Evolutionary conservation across 2,329 filamentous ascomycete species (phyloP).

Genomic region (Verticillium nubilum): DNA sequence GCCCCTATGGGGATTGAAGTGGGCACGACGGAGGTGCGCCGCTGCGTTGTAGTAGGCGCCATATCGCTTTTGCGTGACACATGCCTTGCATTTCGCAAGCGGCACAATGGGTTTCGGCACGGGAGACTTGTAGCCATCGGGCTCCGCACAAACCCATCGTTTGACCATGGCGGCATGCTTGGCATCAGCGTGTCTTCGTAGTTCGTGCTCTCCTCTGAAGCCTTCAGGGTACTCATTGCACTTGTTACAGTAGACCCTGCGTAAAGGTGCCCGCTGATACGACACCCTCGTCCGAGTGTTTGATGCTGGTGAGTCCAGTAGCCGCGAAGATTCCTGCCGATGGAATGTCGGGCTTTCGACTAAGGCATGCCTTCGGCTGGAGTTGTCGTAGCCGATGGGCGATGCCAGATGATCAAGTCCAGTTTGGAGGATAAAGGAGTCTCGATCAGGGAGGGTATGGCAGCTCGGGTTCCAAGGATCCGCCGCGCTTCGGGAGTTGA

Average conservation of each 20-base stretch:
- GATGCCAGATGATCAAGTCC: constrained; percentile 23
- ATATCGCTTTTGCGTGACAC: constrained; percentile 50
- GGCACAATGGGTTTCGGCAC: constrained; percentile 45
- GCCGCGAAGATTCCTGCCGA: constrained; percentile 28
- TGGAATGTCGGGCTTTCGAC: constrained; percentile 38
- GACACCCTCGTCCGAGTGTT: constrained; percentile 31
- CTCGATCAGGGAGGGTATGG: constrained; percentile 18
- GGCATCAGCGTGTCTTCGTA: constrained; percentile 60
- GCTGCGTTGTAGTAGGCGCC: constrained; percentile 56
- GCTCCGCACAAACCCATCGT: constrained; percentile 52
- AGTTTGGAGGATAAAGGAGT: constrained; percentile 19
- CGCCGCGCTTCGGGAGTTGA: constrained; percentile 30
- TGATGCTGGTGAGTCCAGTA: constrained; percentile 36
- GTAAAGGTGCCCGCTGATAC: constrained; percentile 53
- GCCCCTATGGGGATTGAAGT: constrained; percentile 50
- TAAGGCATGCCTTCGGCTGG: constrained; percentile 38
- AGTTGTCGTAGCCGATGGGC: constrained; percentile 21
- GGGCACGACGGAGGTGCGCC: constrained; percentile 50
- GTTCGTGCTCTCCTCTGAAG: constrained; percentile 86
- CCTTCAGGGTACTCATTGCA: constrained; percentile 81
- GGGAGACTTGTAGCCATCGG: constrained; percentile 27
- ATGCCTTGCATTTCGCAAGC: constrained; percentile 51
- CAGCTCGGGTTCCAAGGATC: constrained; percentile 28
- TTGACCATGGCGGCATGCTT: constrained; percentile 51
- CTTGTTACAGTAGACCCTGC: constrained; percentile 69